Conservation (phyloP, 805 yeast genomes). For the Lipomyces chichibuensis region DNA sequence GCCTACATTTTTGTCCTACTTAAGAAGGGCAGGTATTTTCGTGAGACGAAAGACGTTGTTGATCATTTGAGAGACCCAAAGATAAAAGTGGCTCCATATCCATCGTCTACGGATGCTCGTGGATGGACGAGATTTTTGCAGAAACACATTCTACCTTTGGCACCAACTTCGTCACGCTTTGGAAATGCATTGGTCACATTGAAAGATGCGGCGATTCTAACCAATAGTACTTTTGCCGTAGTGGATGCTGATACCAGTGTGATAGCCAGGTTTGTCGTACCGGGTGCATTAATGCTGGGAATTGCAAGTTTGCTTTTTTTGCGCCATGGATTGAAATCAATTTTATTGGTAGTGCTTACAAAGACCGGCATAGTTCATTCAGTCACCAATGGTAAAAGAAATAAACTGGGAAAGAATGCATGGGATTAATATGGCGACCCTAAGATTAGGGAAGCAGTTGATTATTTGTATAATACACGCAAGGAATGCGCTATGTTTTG, state of each 20-base stretch:
- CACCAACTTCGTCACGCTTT: constrained; percentile 7
- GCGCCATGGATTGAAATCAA: background rate
- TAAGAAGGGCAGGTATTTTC: constrained; percentile 21
- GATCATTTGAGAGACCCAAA: constrained; percentile 15
- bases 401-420: background rate
- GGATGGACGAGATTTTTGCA: constrained; percentile 7
- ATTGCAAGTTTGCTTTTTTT: background rate
- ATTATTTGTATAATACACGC: background rate
- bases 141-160: constrained; percentile 9
- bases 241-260: background rate
- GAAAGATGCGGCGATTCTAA: background rate
- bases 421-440: background rate
- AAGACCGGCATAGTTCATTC: background rate
- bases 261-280: background rate
- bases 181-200: background rate
- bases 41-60: constrained; percentile 21
- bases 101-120: background rate
- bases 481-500: no score
- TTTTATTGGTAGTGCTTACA: background rate
- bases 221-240: background rate
- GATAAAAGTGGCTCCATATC: constrained; percentile 5
- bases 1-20: constrained; percentile 22
- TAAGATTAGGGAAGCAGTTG: background rate
- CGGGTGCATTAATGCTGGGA: background rate
- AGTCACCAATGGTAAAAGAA: background rate